Percentiles rank a stretch among this genome's conserved stretches.
Conservation (phyloP, 2,329 filamentous ascomycete genomes). For the Karstenula rhodostoma region DNA sequence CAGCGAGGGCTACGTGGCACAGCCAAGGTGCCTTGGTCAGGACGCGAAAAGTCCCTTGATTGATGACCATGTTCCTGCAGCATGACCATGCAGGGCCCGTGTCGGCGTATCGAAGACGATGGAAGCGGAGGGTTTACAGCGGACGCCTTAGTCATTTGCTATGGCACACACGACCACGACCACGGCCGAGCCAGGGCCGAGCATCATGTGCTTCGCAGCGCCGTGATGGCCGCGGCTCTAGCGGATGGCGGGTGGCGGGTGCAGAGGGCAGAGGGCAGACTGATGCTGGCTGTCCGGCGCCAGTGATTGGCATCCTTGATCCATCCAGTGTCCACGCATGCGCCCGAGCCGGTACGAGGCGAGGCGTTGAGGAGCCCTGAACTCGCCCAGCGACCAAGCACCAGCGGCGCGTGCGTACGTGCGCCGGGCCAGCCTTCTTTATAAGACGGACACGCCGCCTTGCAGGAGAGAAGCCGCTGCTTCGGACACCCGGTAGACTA, state of each 20-base stretch:
- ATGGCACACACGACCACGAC: not conserved
- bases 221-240: slow-evolving; percentile 2
- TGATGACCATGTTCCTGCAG: not conserved
- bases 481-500: not conserved
- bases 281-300: not conserved
- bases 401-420: slow-evolving; percentile 11
- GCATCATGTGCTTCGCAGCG: not conserved
- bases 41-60: not conserved
- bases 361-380: slow-evolving; percentile 4
- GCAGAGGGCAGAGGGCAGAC: no score
- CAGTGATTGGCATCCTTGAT: not conserved
- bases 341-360: slow-evolving; percentile 7
- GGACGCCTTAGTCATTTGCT: no score
- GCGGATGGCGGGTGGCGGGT: not conserved
- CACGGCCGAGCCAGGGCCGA: slow-evolving; percentile 1
- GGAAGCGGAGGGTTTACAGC: slow-evolving; percentile 1
- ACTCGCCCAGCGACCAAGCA: slow-evolving; percentile 1
- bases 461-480: no score
- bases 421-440: slow-evolving; percentile 11
- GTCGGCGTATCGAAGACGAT: slow-evolving; percentile 4
- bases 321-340: not conserved
- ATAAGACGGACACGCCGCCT: slow-evolving; percentile 14
- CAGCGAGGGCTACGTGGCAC: not conserved
- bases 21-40: not conserved
- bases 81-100: slow-evolving; percentile 11